A percentile compares a stretch with the other conserved stretches of the same genome.
Evolutionary conservation across 768 basidiomycete species (phyloP).

Genomic region (Botryobasidium botryosum): DNA sequence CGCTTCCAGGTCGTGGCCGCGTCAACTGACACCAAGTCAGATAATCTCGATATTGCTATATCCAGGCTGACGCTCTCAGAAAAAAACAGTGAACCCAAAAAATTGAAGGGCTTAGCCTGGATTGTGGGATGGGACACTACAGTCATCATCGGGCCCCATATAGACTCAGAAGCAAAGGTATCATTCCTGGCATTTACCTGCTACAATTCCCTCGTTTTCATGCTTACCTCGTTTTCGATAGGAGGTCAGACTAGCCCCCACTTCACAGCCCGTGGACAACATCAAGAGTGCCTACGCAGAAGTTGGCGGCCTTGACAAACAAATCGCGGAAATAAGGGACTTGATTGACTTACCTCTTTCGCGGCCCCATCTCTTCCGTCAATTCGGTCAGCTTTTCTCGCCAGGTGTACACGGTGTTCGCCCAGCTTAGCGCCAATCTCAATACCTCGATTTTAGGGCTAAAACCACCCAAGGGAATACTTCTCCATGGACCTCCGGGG

Average conservation of each 20-base stretch:
- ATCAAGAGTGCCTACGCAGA: constrained; percentile 35
- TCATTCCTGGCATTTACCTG: constrained; percentile 16
- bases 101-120: constrained; percentile 35
- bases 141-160: constrained; percentile 26
- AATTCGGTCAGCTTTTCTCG: constrained; percentile 58
- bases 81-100: constrained; percentile 21
- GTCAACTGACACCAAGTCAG: constrained; percentile 18
- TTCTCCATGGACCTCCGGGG: constrained; percentile 90
- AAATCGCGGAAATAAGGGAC: constrained; percentile 72
- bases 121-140: constrained; percentile 50
- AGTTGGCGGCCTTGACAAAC: constrained; percentile 77
- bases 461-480: constrained; percentile 90
- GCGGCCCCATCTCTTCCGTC: constrained; percentile 61
- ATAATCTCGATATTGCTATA: constrained; percentile 10
- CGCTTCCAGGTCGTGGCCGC: constrained; percentile 39
- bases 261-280: constrained; percentile 20
- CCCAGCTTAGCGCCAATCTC: constrained; percentile 11
- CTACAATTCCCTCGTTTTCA: constrained; percentile 21
- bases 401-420: not conserved
- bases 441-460: constrained; percentile 31
- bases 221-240: not conserved
- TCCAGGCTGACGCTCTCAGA: not conserved
- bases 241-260: not conserved
- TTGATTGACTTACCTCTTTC: constrained; percentile 74
- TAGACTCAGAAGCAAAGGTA: constrained; percentile 28